phyloP scores from a whole-genome alignment of 306 rosid genomes.

The Cucurbita ficifolia region DNA sequence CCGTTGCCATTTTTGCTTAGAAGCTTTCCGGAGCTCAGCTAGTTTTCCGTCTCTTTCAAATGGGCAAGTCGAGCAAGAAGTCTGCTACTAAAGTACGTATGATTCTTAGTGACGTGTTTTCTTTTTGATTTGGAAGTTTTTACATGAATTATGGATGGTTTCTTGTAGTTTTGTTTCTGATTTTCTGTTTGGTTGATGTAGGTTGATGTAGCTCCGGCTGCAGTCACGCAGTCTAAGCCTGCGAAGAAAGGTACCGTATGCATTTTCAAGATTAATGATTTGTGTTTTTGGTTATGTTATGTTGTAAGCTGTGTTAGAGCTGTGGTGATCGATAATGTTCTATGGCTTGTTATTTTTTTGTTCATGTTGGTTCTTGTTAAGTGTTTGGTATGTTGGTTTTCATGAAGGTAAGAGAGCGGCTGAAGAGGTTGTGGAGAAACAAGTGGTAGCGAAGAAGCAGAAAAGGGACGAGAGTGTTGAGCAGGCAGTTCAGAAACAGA shows the following conservation, averaged over 20 bases:
- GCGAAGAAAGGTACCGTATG: conserved; percentile 44
- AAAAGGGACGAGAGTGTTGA: conserved; percentile 27
- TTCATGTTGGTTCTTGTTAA: neutral
- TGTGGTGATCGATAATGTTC: neutral
- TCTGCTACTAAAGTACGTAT: conserved; percentile 55
- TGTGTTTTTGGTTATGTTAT: neutral
- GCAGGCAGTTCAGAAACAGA: conserved; percentile 38
- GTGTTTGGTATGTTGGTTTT: neutral
- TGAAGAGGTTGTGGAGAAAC: conserved; percentile 34
- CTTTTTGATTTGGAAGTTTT: neutral
- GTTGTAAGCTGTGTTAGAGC: too few relatives aligned
- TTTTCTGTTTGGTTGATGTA: conserved; percentile 7
- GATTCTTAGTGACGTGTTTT: neutral
- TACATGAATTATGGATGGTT: neutral
- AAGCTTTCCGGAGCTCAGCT: neutral
- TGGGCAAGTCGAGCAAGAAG: conserved; percentile 80
- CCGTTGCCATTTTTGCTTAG: neutral
- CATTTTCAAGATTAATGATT: neutral
- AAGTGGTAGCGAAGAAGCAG: conserved; percentile 48
- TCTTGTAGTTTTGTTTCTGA: neutral
- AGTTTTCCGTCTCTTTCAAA: neutral
- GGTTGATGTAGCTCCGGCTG: conserved; percentile 58
- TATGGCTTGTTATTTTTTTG: neutral
- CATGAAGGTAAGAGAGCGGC: conserved; percentile 58
- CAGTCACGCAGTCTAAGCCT: conserved; percentile 26